phyloP scores from a whole-genome alignment of 345 rosid species.

The Euclidium syriacum region DNA sequence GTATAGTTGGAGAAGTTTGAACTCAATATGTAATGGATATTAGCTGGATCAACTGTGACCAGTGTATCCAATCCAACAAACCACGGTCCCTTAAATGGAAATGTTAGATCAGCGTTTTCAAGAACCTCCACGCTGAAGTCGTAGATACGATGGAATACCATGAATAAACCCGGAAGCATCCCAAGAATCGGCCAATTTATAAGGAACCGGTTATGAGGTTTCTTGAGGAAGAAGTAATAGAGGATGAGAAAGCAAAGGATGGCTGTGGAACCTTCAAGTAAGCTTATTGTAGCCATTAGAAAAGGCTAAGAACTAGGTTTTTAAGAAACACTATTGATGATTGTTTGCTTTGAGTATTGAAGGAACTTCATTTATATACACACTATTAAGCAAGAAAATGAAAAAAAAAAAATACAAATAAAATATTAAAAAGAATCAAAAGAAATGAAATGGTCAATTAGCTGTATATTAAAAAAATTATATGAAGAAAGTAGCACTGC shows the following conservation, averaged over 20 bases:
- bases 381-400: no score
- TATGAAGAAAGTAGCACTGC: no score
- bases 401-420: no score
- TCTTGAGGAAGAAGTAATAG: background rate
- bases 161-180: background rate
- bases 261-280: background rate
- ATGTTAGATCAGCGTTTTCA: background rate
- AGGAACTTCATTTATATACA: no score
- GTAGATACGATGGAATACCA: background rate
- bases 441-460: no score
- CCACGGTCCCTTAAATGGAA: slow-evolving; percentile 10
- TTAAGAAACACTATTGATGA: no score
- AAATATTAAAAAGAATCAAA: no score
- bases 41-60: no score
- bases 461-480: no score
- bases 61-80: background rate
- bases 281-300: no score
- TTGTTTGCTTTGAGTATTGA: no score
- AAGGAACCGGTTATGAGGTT: background rate
- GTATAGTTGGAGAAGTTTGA: slow-evolving; percentile 16
- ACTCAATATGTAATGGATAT: slow-evolving; percentile 14
- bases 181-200: slow-evolving; percentile 7
- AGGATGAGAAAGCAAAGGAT: background rate
- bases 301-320: no score
- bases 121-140: background rate